Conservation (phyloP, 78 protist genomes). For the Trichosphaerium sp. region DNA sequence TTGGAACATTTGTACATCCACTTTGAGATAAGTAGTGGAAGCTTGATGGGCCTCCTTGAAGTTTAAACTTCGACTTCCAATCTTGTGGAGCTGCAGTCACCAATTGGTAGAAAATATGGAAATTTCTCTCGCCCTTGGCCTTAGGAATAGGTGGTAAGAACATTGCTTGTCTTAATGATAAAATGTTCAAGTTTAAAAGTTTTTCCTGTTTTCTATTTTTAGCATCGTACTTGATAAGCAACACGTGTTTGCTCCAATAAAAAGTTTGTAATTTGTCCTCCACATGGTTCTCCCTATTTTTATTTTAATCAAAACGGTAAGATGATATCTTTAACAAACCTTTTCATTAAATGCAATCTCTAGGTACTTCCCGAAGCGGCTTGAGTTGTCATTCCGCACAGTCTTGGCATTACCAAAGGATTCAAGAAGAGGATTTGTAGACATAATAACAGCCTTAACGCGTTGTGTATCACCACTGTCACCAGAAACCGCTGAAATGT, state of each 20-base stretch:
- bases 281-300: constrained; percentile 70
- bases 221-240: constrained; percentile 41
- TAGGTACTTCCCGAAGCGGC: constrained; percentile 61
- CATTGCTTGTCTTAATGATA: too few relatives aligned
- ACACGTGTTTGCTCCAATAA: constrained; percentile 58
- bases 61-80: constrained; percentile 7
- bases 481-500: constrained; percentile 39
- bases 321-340: too few relatives aligned
- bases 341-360: constrained; percentile 46
- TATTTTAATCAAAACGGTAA: too few relatives aligned
- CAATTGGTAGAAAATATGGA: constrained; percentile 52
- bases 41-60: constrained; percentile 4
- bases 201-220: too few relatives aligned
- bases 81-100: neutral
- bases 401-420: constrained; percentile 70
- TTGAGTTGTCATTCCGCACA: constrained; percentile 22
- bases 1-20: constrained; percentile 28
- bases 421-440: constrained; percentile 76
- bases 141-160: too few relatives aligned
- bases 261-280: constrained; percentile 66
- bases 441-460: constrained; percentile 50
- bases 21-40: constrained; percentile 43
- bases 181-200: too few relatives aligned
- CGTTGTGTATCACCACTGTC: constrained; percentile 43
- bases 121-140: constrained; percentile 44